Base-by-base conservation (phyloP, 192 early-diverging fungal species). In the Mycoemilia scoparia region DNA sequence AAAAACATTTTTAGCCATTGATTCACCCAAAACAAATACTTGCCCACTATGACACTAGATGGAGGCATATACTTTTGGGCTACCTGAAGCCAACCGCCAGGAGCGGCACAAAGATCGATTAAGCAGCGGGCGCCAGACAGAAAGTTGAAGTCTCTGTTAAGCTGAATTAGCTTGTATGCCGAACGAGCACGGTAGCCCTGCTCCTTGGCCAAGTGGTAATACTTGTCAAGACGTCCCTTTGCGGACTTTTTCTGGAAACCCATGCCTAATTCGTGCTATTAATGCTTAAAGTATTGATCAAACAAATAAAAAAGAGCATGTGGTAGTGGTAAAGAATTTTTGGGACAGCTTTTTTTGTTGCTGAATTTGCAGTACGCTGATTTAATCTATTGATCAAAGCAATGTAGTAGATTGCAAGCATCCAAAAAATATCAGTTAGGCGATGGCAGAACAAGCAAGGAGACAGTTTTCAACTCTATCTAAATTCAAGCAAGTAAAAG, bases 121-220 rank as follows among this genome's bases (percentile, higher is more conserved):
- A 90, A 64, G 28, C 76, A 76, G 44, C 78, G 77, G 17, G 90
- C 64, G 6, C 81, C 76, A 37, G 86, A 82, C 16, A 98, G 52
- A 53, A 98, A 93, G 64, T 82, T 84, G 64, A 86, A 98, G 57
- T 98, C 95, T 63, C 91, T 92, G 71, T 98, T 98, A 30, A 98
- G 72, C 60, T 98, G 93, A 44, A 98, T 87, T 27, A 98, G 73
- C 72, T 98, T 98, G 74, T 89, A 98, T 41, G 93, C 93, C 32
- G 93, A 90, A 67, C 93, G 87, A 38, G 93, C 87, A 46, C 90
- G 76, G 70, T 88, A 98, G 35, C 93, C 93, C 54, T 93, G 88
- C 50, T 98, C 93, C 69, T 98, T 98, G 60, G 93, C 93, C 72
- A 98, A 77, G 54, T 98, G 83, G 69, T 95, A 98, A 75, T 89